Evolutionary conservation across 495 filamentous ascomycete species (phyloP), one percentile per base, ranked within the genome.

Genomic region (Podospora tetraspora): DNA sequence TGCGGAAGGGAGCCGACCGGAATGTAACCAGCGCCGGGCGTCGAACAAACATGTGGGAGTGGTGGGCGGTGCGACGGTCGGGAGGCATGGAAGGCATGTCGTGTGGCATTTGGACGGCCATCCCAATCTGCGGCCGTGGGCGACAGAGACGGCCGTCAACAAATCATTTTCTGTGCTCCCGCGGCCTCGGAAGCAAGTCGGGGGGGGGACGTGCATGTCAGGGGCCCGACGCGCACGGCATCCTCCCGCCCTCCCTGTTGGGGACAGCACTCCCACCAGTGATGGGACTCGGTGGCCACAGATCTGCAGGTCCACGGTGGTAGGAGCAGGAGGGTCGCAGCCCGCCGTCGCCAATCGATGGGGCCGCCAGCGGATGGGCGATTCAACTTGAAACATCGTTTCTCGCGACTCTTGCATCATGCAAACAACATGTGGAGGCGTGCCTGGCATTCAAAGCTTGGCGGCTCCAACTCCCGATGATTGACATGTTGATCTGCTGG

Each of bases 351-450:
- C 71, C 69, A 70, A 68, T 70, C 62, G 60, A 59, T 68, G 61
- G 30, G 62, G 62, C 37, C 61, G n/a, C 60, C 56, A 52, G 25
- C 64, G 32, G 52, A 60, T 59, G 64, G 66, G 66, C 66, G 62
- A 52, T 57, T 72, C 68, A 75, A 74, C 58, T 52, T 75, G 75
- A 77, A 77, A 77, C 75, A 34, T 61, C 59, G 32, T 57, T 70
- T 62, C 66, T 62, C 29, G 37, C 52, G 29, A 67, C 6, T 52
- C 43, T 52, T n/a, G 43, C 65, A 64, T 64, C n/a, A 61, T 65
- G 43, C 63, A 56, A 25, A 58, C 24, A 30, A 58, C 30, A 29
- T 63, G 64, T 29, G 12, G 64, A 59, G 30, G 30, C 13, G 27
- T 29, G 29, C 58, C 58, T 27, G 43, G 43, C 43, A 52, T 52